Evolutionary conservation across 331 rosid genomes (phyloP).

Genomic region (Malus hybrid): DNA sequence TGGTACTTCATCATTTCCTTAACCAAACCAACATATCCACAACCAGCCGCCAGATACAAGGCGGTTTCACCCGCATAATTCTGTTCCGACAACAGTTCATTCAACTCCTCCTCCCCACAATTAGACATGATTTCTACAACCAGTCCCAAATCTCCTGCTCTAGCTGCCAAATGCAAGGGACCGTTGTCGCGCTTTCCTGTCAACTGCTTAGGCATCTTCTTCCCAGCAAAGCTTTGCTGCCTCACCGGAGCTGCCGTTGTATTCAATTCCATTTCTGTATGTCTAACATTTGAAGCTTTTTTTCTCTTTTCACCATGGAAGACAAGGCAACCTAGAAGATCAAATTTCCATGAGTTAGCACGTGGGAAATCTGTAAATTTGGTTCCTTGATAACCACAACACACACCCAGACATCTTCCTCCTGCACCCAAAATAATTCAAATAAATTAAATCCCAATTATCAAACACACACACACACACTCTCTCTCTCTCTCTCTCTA

Average conservation of each 20-base stretch:
- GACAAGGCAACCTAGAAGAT: slow-evolving; percentile 8
- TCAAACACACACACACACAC: neutral
- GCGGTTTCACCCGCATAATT: slow-evolving; percentile 61
- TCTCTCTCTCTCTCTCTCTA: neutral
- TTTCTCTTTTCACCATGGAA: slow-evolving; percentile 13
- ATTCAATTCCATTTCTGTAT: neutral
- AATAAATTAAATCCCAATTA: slow-evolving; percentile 7
- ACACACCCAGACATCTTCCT: slow-evolving; percentile 14
- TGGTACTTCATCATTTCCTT: slow-evolving; percentile 46
- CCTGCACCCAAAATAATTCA: slow-evolving; percentile 18
- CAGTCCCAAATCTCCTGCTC: slow-evolving; percentile 54
- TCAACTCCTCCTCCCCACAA: slow-evolving; percentile 35
- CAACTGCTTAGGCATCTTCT: slow-evolving; percentile 56
- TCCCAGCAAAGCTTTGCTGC: slow-evolving; percentile 9
- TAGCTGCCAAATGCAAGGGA: slow-evolving; percentile 48
- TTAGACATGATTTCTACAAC: slow-evolving; percentile 38
- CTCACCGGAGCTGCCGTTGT: slow-evolving; percentile 21
- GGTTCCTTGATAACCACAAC: slow-evolving; percentile 14
- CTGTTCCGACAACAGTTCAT: slow-evolving; percentile 46
- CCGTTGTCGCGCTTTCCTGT: slow-evolving; percentile 49
- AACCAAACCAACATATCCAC: slow-evolving; percentile 44
- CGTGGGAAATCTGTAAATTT: slow-evolving; percentile 9
- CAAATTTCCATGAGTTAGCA: slow-evolving; percentile 10
- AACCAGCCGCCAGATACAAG: slow-evolving; percentile 56
- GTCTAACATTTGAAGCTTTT: neutral